phyloP scores from a whole-genome alignment of 345 rosid genomes.

The Hypericum perforatum region DNA sequence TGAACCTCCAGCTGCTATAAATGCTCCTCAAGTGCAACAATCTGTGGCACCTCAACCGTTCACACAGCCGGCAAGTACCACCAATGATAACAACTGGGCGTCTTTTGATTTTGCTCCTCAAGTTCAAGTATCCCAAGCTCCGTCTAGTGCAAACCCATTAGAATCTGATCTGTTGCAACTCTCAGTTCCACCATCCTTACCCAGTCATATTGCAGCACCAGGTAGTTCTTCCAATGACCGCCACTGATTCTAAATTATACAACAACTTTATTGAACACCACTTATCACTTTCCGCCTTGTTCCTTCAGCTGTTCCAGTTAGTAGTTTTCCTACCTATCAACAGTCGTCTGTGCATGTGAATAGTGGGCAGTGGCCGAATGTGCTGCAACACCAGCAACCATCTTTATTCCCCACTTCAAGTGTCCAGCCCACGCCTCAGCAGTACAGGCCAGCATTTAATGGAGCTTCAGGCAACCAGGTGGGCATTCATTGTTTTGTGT shows the following conservation, averaged over 20 bases:
- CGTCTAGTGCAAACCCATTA: constrained; percentile 42
- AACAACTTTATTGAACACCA: constrained; percentile 18
- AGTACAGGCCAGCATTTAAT: constrained; percentile 28
- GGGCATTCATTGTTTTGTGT: constrained; percentile 8
- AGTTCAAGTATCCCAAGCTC: constrained; percentile 41
- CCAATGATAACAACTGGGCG: constrained; percentile 61
- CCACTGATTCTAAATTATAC: constrained; percentile 23
- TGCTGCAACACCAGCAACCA: constrained; percentile 47
- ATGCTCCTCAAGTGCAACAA: constrained; percentile 36
- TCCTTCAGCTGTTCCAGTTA: constrained; percentile 23
- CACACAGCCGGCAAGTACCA: constrained; percentile 27
- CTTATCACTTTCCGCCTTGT: constrained; percentile 7
- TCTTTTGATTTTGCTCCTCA: constrained; percentile 52
- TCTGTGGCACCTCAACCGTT: constrained; percentile 26
- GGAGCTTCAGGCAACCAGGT: constrained; percentile 62
- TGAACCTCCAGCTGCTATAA: constrained; percentile 39
- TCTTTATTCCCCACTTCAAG: constrained; percentile 32
- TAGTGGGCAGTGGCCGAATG: constrained; percentile 29
- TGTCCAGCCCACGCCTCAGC: constrained; percentile 35
- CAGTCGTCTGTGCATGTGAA: constrained; percentile 19
- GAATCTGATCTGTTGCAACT: constrained; percentile 79
- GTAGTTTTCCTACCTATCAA: constrained; percentile 24
- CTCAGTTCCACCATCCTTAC: constrained; percentile 38
- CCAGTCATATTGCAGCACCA: constrained; percentile 33
- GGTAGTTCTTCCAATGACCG: constrained; percentile 17